phyloP scores from a whole-genome alignment of 2,329 filamentous ascomycete species.

The Madurella fahalii region DNA sequence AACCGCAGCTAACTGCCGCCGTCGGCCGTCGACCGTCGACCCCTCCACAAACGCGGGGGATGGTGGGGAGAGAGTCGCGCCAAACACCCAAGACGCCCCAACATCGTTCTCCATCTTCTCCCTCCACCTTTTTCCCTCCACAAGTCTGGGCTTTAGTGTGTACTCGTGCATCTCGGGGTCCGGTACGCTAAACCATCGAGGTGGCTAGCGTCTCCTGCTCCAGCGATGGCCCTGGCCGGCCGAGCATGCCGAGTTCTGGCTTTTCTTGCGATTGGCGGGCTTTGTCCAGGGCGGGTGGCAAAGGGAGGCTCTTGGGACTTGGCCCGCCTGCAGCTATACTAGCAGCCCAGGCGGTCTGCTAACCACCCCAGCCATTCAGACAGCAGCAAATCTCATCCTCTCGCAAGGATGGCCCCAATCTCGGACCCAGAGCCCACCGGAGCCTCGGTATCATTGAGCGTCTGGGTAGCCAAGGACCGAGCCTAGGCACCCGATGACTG shows the following conservation, averaged over 20 bases:
- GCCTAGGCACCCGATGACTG: not conserved
- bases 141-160: not conserved
- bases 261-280: constrained; percentile 16
- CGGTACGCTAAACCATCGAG: not conserved
- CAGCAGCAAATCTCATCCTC: not conserved
- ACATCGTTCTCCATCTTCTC: not conserved
- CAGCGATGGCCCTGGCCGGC: not conserved
- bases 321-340: not conserved
- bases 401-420: constrained; percentile 6
- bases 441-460: constrained; percentile 8
- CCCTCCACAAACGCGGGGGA: constrained; percentile 15
- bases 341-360: not conserved
- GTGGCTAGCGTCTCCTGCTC: not conserved
- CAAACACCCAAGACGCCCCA: not conserved
- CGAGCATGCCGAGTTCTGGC: constrained; percentile 14
- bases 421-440: not conserved
- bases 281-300: not conserved
- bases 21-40: not conserved
- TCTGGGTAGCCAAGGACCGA: constrained; percentile 3
- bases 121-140: not conserved
- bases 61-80: not conserved
- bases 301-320: constrained; percentile 10
- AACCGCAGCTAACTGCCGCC: constrained; percentile 10
- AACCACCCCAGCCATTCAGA: not conserved
- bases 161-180: not conserved